A percentile compares a stretch with the other conserved stretches of the same genome.
phyloP scores from a whole-genome alignment of 1,139 yeast species.

The Candida tetrigidarum region DNA sequence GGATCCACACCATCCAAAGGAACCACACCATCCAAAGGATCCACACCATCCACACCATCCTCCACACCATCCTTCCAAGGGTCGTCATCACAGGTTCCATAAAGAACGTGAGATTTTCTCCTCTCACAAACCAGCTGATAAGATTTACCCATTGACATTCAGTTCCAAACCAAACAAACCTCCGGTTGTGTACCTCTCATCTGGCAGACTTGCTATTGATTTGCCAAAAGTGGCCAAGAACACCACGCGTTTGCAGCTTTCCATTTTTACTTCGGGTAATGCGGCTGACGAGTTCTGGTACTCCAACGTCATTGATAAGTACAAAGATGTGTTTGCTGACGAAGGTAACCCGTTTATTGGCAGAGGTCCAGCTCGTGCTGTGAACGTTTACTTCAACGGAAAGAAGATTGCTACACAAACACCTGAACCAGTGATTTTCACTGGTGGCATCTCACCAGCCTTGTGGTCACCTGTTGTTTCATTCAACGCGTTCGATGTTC shows the following conservation, averaged over 20 bases:
- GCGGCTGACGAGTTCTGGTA: conserved; percentile 88
- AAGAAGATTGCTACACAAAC: conserved; percentile 50
- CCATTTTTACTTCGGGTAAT: conserved; percentile 74
- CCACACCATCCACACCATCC: conserved; percentile 8
- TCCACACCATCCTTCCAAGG: background rate
- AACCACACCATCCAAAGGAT: conserved; percentile 6
- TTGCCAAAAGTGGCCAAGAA: conserved; percentile 50
- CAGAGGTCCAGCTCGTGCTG: conserved; percentile 66
- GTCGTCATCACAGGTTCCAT: background rate
- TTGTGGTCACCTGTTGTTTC: conserved; percentile 83
- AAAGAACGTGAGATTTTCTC: conserved; percentile 22
- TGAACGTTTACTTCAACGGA: conserved; percentile 56
- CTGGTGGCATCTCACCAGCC: conserved; percentile 81
- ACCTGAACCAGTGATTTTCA: conserved; percentile 67
- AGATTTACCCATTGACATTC: conserved; percentile 34
- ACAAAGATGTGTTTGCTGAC: conserved; percentile 37
- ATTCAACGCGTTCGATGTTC: conserved; percentile 71
- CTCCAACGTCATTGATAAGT: conserved; percentile 60
- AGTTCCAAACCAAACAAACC: conserved; percentile 20
- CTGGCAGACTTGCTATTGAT: conserved; percentile 32
- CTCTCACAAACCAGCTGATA: conserved; percentile 34
- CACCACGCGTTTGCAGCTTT: conserved; percentile 60
- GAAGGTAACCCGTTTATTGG: conserved; percentile 49
- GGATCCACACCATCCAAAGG: conserved; percentile 10
- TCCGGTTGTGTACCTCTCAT: conserved; percentile 50